phyloP scores from a whole-genome alignment of 2,329 filamentous ascomycete species.

The Calonectria leucothoes region DNA sequence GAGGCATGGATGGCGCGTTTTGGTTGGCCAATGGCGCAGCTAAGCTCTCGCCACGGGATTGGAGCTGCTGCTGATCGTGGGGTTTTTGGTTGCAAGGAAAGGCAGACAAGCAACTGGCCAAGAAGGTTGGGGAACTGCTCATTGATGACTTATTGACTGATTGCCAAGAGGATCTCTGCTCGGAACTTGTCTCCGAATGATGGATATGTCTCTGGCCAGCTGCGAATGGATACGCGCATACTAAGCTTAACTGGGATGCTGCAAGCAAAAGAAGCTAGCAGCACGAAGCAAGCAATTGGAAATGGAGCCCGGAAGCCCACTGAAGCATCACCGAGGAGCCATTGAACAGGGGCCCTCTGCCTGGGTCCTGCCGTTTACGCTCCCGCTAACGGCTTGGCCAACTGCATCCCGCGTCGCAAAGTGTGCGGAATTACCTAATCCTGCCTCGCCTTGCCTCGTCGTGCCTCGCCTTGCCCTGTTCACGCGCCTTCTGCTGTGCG shows the following conservation, averaged over 20 bases:
- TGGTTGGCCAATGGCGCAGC: not conserved
- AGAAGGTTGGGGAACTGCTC: not conserved
- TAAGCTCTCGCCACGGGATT: not conserved
- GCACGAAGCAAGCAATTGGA: not conserved
- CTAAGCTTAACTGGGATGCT: not conserved
- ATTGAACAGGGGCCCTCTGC: not conserved
- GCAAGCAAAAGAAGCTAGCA: not conserved
- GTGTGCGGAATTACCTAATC: constrained; percentile 4
- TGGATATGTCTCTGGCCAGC: not conserved
- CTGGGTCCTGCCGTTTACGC: not conserved
- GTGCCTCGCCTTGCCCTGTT: not conserved
- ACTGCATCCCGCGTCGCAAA: not conserved
- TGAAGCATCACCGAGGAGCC: not conserved
- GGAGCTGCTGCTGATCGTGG: not conserved
- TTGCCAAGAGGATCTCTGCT: not conserved
- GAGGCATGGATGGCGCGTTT: not conserved
- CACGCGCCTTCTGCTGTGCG: not conserved
- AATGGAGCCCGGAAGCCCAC: not conserved
- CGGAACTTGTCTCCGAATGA: not conserved
- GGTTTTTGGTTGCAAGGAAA: not conserved
- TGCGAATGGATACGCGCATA: not conserved
- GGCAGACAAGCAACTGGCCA: not conserved
- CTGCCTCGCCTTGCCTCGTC: not conserved
- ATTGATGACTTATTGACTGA: not conserved
- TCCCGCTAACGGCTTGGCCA: not conserved